A percentile compares a stretch with the other conserved stretches of the same genome.
These are phyloP conservation scores for Craterostigma plantagineum DNA, from an alignment of 257 asterid species.

Conservation along the genomic window DNA sequence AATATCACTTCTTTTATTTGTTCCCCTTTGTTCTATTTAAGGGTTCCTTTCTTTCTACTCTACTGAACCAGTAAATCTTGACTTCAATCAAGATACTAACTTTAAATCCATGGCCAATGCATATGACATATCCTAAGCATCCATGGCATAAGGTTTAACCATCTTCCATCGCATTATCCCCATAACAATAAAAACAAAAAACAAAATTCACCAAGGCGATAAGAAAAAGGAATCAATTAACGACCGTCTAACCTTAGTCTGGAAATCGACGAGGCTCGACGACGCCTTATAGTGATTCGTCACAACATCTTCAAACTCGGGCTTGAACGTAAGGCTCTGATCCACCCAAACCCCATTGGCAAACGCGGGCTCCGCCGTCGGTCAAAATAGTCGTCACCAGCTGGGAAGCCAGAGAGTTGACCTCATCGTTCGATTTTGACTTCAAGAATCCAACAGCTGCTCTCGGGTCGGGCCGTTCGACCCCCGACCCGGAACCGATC, in stretches of 20 bases:
- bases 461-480: constrained; percentile 24
- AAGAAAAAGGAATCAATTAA: neutral
- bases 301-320: constrained; percentile 18
- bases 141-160: too few species aligned
- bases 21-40: too few species aligned
- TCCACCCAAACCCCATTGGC: constrained; percentile 50
- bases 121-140: too few species aligned
- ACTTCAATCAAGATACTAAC: too few species aligned
- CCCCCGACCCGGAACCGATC: constrained; percentile 34
- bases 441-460: constrained; percentile 24
- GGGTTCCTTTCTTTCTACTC: too few species aligned
- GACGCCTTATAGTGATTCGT: constrained; percentile 28
- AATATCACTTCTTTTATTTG: too few species aligned
- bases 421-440: constrained; percentile 13
- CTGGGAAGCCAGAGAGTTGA: constrained; percentile 25
- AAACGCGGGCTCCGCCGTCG: constrained; percentile 25
- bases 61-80: too few species aligned
- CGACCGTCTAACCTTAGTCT: constrained; percentile 20
- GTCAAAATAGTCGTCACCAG: constrained; percentile 22
- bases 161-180: too few species aligned
- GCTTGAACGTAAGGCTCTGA: constrained; percentile 22
- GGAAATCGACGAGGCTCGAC: constrained; percentile 29
- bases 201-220: too few species aligned
- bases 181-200: too few species aligned
- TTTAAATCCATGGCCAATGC: too few species aligned